Evolutionary conservation across 495 filamentous ascomycete genomes (phyloP).

Genomic region (Lophiotrema nucula): DNA sequence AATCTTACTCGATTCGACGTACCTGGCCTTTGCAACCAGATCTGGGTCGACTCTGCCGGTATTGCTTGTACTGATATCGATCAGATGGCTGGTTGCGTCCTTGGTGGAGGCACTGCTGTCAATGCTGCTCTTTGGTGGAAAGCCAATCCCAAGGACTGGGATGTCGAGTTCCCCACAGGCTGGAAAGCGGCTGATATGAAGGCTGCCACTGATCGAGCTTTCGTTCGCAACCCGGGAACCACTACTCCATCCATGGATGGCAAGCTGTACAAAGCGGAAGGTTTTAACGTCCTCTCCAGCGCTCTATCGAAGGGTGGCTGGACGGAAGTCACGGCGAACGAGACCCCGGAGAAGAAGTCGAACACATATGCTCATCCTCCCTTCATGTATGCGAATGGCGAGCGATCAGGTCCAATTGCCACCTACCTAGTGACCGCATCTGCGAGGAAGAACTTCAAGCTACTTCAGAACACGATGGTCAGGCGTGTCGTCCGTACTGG

Average conservation of each 20-base stretch:
- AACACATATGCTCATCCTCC: slow-evolving; percentile 63
- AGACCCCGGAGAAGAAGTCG: slow-evolving; percentile 63
- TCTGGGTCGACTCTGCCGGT: slow-evolving; percentile 61
- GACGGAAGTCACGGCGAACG: slow-evolving; percentile 61
- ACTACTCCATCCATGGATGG: slow-evolving; percentile 66
- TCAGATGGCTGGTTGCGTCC: slow-evolving; percentile 73
- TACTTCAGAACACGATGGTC: slow-evolving; percentile 65
- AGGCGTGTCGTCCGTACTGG: slow-evolving; percentile 62
- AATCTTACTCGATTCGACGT: slow-evolving; percentile 74
- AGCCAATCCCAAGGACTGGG: slow-evolving; percentile 62
- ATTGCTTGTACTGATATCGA: slow-evolving; percentile 68
- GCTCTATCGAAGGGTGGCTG: slow-evolving; percentile 60
- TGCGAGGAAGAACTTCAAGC: slow-evolving; percentile 61
- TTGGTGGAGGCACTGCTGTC: slow-evolving; percentile 74
- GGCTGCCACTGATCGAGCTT: slow-evolving; percentile 58
- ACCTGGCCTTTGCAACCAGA: slow-evolving; percentile 73
- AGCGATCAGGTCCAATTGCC: slow-evolving; percentile 69
- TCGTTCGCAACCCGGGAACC: slow-evolving; percentile 68
- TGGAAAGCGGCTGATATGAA: slow-evolving; percentile 68
- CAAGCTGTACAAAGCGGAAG: slow-evolving; percentile 64
- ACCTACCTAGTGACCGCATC: slow-evolving; percentile 70
- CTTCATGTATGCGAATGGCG: slow-evolving; percentile 65
- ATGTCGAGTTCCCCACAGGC: slow-evolving; percentile 69
- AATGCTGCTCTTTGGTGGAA: slow-evolving; percentile 66
- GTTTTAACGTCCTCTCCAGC: slow-evolving; percentile 59